These are phyloP conservation scores for Sarocladiaceae sp. DNA, from an alignment of 2,329 filamentous ascomycete genomes.

Conservation along the genomic window DNA sequence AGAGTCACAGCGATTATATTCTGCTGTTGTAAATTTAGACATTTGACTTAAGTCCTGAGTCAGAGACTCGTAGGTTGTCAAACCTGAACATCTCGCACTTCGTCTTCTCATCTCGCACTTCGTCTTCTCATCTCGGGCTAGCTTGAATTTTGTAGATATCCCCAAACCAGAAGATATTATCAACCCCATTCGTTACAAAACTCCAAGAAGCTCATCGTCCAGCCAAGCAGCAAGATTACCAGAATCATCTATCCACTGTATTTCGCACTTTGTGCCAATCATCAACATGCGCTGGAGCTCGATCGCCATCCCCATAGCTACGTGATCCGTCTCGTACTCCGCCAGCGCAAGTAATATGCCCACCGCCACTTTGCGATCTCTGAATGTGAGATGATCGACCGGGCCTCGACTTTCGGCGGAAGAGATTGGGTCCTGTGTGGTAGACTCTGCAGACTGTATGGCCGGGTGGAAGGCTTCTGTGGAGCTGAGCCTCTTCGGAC, in stretches of 20 bases:
- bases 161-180: too few relatives aligned
- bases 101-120: background rate
- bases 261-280: constrained; percentile 71
- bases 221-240: constrained; percentile 49
- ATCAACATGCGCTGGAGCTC: constrained; percentile 72
- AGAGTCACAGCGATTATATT: too few relatives aligned
- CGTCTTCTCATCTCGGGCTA: background rate
- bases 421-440: constrained; percentile 11
- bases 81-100: too few relatives aligned
- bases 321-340: constrained; percentile 21
- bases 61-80: too few relatives aligned
- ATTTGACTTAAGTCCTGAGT: too few relatives aligned
- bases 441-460: background rate
- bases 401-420: constrained; percentile 24
- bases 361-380: constrained; percentile 56
- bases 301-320: constrained; percentile 35
- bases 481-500: too few relatives aligned
- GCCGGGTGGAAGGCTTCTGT: too few relatives aligned
- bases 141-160: too few relatives aligned
- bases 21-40: too few relatives aligned
- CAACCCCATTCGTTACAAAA: too few relatives aligned
- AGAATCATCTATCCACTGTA: constrained; percentile 62
- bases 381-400: constrained; percentile 37
- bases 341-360: constrained; percentile 45
- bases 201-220: constrained; percentile 32